Evolutionary conservation across 139 green algal genomes (phyloP).

Genomic region (Chlamydomonas incerta): DNA sequence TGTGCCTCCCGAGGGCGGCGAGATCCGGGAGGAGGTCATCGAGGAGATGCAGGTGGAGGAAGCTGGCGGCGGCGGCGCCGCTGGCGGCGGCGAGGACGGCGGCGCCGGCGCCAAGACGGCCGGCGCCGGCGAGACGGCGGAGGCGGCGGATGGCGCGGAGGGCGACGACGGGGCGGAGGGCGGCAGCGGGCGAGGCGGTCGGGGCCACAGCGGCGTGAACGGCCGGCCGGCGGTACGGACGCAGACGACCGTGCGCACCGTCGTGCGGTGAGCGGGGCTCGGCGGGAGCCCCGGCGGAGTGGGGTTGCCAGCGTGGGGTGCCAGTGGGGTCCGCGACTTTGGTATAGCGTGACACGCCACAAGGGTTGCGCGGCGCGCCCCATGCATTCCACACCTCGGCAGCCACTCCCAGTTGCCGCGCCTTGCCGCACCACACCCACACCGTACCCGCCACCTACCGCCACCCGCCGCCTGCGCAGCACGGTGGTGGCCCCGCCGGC

Average conservation of each 20-base stretch:
- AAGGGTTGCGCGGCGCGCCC: too few relatives aligned
- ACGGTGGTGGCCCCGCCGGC: slow-evolving; percentile 17
- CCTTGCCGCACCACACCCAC: too few relatives aligned
- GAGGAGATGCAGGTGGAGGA: background rate
- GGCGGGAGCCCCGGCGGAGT: too few relatives aligned
- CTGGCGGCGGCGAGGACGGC: background rate
- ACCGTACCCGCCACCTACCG: too few relatives aligned
- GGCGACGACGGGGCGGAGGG: background rate
- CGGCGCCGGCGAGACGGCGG: background rate
- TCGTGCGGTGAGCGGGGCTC: background rate
- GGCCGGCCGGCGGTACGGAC: background rate
- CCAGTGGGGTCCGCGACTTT: too few relatives aligned
- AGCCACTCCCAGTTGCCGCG: too few relatives aligned
- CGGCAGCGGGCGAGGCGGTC: background rate
- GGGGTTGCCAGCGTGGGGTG: too few relatives aligned
- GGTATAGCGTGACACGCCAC: too few relatives aligned
- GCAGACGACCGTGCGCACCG: background rate
- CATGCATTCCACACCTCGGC: too few relatives aligned
- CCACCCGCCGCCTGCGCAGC: too few relatives aligned
- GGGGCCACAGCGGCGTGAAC: background rate
- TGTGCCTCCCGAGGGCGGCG: slow-evolving; percentile 1
- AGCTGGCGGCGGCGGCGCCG: background rate
- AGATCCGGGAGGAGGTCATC: slow-evolving; percentile 26
- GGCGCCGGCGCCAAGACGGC: background rate
- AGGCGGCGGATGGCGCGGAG: background rate